phyloP scores from a whole-genome alignment of 2,329 filamentous ascomycete genomes.

The Penicillium sp. region DNA sequence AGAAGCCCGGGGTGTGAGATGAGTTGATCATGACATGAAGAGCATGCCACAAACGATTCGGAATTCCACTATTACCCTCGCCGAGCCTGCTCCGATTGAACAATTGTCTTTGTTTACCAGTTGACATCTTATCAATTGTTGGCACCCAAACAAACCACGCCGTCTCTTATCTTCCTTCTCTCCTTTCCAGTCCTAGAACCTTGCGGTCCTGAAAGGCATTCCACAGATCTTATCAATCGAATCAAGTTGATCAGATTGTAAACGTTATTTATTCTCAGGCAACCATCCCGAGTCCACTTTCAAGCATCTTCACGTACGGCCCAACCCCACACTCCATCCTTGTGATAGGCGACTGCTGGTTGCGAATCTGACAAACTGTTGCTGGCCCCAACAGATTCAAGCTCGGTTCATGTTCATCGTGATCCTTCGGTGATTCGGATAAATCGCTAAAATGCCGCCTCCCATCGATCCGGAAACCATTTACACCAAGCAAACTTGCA shows the following conservation, averaged over 20 bases:
- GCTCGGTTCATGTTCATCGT: background rate
- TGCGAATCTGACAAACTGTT: background rate
- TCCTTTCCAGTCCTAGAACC: background rate
- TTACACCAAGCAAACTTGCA: constrained; percentile 90
- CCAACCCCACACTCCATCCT: background rate
- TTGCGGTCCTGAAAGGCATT: background rate
- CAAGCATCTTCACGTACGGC: background rate
- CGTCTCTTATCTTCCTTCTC: background rate
- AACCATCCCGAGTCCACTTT: background rate
- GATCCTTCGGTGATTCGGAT: background rate
- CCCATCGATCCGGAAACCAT: constrained; percentile 80
- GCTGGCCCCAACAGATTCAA: background rate
- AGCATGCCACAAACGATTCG: background rate
- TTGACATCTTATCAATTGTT: background rate
- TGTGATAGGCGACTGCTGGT: background rate
- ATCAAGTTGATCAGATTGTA: background rate
- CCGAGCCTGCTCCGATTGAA: background rate
- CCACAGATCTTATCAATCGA: background rate
- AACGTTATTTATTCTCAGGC: background rate
- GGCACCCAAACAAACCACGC: background rate
- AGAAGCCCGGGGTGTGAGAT: background rate
- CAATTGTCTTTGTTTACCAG: background rate
- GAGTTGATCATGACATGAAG: background rate
- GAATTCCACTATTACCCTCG: background rate
- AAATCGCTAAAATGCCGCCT: constrained; percentile 42